Conservation (phyloP, 2,329 filamentous ascomycete genomes). For the Neonectria ditissima region DNA sequence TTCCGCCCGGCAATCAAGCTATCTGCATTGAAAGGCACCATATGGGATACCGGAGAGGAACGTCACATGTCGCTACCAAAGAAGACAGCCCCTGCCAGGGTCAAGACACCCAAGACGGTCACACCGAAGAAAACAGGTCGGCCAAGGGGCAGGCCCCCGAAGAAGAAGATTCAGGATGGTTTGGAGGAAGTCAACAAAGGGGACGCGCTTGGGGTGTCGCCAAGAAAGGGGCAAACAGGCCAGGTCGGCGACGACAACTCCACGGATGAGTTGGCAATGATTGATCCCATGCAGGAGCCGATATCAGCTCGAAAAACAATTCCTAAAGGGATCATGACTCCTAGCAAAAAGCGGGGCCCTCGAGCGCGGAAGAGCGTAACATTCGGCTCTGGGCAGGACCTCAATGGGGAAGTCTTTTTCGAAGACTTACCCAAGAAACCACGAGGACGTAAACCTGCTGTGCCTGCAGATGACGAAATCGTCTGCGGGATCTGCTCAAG, state of each 20-base stretch:
- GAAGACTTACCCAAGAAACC: conserved; percentile 61
- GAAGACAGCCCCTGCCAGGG: conserved; percentile 37
- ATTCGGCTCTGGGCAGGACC: conserved; percentile 55
- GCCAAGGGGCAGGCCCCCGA: conserved; percentile 37
- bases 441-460: conserved; percentile 45
- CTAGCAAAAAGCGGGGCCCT: conserved; percentile 59
- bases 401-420: conserved; percentile 61
- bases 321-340: conserved; percentile 69
- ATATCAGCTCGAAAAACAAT: conserved; percentile 38
- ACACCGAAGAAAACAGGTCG: conserved; percentile 40
- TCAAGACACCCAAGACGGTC: conserved; percentile 25
- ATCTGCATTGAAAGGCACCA: conserved; percentile 52
- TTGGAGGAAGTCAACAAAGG: conserved; percentile 18
- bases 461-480: conserved; percentile 61
- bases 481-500: conserved; percentile 69
- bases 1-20: conserved; percentile 53
- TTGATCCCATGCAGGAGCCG: conserved; percentile 23
- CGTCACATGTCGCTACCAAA: conserved; percentile 33
- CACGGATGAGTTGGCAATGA: conserved; percentile 30
- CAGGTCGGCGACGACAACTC: conserved; percentile 25
- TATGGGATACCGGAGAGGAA: conserved; percentile 51
- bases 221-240: conserved; percentile 24
- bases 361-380: conserved; percentile 65
- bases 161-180: conserved; percentile 36
- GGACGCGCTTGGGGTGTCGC: conserved; percentile 22